phyloP scores from a whole-genome alignment of 148 eudicot species.

The Chenopodium formosanum region DNA sequence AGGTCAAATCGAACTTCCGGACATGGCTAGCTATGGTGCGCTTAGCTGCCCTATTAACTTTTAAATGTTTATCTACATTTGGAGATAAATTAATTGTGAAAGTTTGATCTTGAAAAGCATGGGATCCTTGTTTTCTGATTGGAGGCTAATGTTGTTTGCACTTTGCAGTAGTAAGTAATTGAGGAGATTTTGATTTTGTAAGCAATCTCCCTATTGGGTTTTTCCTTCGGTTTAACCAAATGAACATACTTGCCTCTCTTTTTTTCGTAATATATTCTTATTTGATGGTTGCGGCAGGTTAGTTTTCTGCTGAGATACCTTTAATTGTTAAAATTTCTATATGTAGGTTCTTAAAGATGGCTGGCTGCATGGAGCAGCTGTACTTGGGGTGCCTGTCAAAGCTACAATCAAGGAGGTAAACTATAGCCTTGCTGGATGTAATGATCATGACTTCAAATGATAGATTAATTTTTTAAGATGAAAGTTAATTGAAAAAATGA shows the following conservation, averaged over 20 bases:
- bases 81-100: neutral
- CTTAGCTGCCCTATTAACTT: too few species aligned
- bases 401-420: conserved; percentile 96
- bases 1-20: too few species aligned
- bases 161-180: neutral
- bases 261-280: neutral
- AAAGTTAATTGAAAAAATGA: neutral
- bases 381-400: conserved; percentile 96
- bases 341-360: conserved; percentile 83
- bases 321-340: neutral
- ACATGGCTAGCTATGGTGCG: too few species aligned
- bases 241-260: neutral
- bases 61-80: too few species aligned
- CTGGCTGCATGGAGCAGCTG: conserved; percentile 89
- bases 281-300: neutral
- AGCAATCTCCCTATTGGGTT: neutral
- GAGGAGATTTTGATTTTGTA: neutral
- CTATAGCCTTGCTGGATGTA: neutral
- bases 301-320: neutral
- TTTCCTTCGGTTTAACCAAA: neutral
- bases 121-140: neutral
- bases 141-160: neutral
- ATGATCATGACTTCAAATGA: neutral
- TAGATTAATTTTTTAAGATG: neutral
- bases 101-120: neutral